phyloP scores from a whole-genome alignment of 306 rosid species.

The Hippophae rhamnoides region DNA sequence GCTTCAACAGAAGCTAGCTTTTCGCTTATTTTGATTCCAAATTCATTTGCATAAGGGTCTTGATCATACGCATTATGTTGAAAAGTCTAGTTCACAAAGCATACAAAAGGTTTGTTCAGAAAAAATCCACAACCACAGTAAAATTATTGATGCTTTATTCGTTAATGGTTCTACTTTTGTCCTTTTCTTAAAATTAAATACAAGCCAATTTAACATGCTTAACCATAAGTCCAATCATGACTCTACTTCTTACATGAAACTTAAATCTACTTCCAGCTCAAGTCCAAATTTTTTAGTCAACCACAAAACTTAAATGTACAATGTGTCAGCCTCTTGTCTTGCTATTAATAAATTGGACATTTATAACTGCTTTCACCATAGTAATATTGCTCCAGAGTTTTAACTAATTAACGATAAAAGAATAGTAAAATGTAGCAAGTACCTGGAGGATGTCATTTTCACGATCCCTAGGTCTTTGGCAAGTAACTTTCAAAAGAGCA shows the following conservation, averaged over 20 bases:
- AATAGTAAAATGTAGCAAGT: slow-evolving; percentile 6
- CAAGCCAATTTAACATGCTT: no score
- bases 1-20: slow-evolving; percentile 90
- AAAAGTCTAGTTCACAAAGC: slow-evolving; percentile 42
- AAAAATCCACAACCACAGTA: slow-evolving; percentile 2
- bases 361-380: neutral
- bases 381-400: neutral
- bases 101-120: slow-evolving; percentile 5
- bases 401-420: neutral
- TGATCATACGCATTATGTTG: slow-evolving; percentile 79
- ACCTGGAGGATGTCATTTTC: slow-evolving; percentile 91
- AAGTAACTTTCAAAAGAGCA: slow-evolving; percentile 76
- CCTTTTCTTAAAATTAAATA: no score
- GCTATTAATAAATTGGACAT: no score
- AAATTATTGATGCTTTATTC: neutral
- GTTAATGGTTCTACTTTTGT: neutral
- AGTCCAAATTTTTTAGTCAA: no score
- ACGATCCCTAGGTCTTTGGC: slow-evolving; percentile 94
- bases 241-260: no score
- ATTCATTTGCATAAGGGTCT: slow-evolving; percentile 95
- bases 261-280: no score
- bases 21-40: slow-evolving; percentile 81
- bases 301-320: no score
- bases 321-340: no score
- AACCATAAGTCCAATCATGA: no score